Evolutionary conservation across 768 basidiomycete species (phyloP).

Genomic region (Tylopilus intermedius): DNA sequence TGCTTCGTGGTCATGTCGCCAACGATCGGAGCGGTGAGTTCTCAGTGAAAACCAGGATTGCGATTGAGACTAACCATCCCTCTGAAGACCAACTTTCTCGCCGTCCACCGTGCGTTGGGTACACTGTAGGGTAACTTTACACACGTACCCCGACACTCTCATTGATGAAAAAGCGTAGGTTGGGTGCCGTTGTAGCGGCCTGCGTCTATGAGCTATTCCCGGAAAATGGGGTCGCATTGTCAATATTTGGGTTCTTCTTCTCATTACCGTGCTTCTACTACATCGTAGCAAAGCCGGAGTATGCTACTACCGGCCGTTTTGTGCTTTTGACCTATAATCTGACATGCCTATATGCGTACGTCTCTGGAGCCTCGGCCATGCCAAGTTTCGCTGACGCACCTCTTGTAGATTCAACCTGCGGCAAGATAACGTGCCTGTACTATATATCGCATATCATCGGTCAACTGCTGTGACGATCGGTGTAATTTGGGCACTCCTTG

Average conservation of each 20-base stretch:
- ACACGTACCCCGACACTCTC: background rate
- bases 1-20: slow-evolving; percentile 91
- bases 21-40: slow-evolving; percentile 75
- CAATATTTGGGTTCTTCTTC: slow-evolving; percentile 82
- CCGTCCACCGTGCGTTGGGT: slow-evolving; percentile 77
- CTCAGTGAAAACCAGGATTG: background rate
- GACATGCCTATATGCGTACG: slow-evolving; percentile 68
- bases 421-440: slow-evolving; percentile 54
- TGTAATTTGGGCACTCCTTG: slow-evolving; percentile 83
- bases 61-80: slow-evolving; percentile 10
- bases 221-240: slow-evolving; percentile 66
- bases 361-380: background rate
- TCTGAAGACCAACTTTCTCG: slow-evolving; percentile 76
- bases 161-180: slow-evolving; percentile 36
- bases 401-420: slow-evolving; percentile 71
- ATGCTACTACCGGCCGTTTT: slow-evolving; percentile 72
- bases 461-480: slow-evolving; percentile 78
- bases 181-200: slow-evolving; percentile 76
- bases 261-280: slow-evolving; percentile 93
- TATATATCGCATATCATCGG: slow-evolving; percentile 71
- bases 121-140: slow-evolving; percentile 57
- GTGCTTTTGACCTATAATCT: slow-evolving; percentile 86
- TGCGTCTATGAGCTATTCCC: slow-evolving; percentile 70
- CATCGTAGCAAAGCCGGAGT: slow-evolving; percentile 73
- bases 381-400: background rate